Conservation (phyloP, 2,329 filamentous ascomycete species). For the Pseudogymnoascus sp. region DNA sequence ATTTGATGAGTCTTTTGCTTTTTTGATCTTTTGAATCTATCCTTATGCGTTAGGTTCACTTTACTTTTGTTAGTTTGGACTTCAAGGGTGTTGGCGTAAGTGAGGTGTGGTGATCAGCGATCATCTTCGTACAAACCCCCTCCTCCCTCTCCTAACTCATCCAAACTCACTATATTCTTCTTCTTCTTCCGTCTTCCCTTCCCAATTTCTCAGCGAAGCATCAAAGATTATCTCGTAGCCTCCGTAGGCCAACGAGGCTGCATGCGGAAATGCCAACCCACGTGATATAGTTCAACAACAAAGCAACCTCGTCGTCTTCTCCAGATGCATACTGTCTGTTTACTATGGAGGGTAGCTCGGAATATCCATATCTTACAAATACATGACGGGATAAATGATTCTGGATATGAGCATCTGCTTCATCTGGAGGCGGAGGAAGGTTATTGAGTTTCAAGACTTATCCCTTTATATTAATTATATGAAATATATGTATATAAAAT, state of each 20-base stretch:
- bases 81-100: not conserved
- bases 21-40: not conserved
- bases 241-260: not conserved
- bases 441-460: not conserved
- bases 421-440: not conserved
- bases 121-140: not conserved
- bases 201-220: not conserved
- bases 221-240: not conserved
- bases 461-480: not conserved
- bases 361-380: not conserved
- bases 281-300: not conserved
- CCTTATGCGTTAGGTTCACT: not conserved
- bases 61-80: not conserved
- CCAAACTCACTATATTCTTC: not conserved
- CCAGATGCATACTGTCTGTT: not conserved
- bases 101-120: not conserved
- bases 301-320: not conserved
- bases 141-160: not conserved
- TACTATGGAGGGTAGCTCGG: not conserved
- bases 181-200: not conserved
- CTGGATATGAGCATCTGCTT: not conserved
- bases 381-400: not conserved
- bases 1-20: not conserved
- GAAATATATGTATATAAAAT: not conserved
- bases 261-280: not conserved